Base-by-base conservation (phyloP, 352 stramenopile genomes). In the Nothophytophthora sp. region DNA sequence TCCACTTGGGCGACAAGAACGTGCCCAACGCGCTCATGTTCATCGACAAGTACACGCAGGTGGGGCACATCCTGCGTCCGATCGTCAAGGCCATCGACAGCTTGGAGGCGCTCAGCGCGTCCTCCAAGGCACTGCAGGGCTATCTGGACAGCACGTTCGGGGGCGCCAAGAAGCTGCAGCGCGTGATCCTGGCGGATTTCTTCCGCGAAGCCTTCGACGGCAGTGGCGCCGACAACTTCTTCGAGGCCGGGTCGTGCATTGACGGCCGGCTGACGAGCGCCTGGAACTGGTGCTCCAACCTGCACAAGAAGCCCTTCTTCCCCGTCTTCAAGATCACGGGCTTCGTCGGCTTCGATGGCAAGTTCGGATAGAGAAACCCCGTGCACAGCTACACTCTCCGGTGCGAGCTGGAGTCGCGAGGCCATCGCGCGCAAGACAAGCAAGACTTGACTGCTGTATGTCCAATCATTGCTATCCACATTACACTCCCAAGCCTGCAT, bases 1-100 rank as follows among this genome's bases (percentile, higher is more conserved):
- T 98, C 22, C 93, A 98, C 69, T 69, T 98, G 4, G 93, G 93
- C 23, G 93, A 98, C 60, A 82, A 96, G 59, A 98, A 98, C 61
- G 93, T 98, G 20, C 93, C 92, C n/a, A 98, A 98, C 44, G 92
- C 92, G 23, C 73, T 98, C 34, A 92, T 95, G 59, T 98, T 98
- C 46, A 98, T 98, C 60, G 93, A 98, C 73, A 98, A 98, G 71
- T 98, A 98, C 69, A 96, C 89, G 28, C 90, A 97, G 68, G 87
- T 92, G 46, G 76, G 72, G 32, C 72, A 73, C 30, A 88, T 88
- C 39, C 38, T 88, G 34, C 85, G 74, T 35, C 77, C 77, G 0
- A 76, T 88, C 30, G 74, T 76, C 19, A 77, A 82, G 33, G 86
- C 77, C 20, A 55, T 85, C 35, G 57, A 81, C 38, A 74, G 81